Evolutionary conservation across 768 basidiomycete genomes (phyloP).

Genomic region (Tubosaeta brunneosetosa): DNA sequence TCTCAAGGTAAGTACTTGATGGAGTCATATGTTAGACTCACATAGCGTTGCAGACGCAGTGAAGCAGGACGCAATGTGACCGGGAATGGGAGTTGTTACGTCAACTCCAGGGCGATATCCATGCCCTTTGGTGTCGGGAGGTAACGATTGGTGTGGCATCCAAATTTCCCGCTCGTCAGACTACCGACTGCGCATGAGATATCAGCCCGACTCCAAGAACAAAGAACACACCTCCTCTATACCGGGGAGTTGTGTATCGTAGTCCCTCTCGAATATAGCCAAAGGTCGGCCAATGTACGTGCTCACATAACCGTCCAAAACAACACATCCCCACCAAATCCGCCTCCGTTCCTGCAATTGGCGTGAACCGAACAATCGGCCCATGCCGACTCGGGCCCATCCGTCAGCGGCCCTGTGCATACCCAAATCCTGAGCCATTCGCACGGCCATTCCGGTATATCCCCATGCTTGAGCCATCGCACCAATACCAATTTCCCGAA

Average conservation of each 20-base stretch:
- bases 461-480: slow-evolving; percentile 88
- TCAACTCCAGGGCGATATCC: slow-evolving; percentile 21
- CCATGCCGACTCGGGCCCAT: slow-evolving; percentile 61
- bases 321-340: slow-evolving; percentile 75
- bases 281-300: slow-evolving; percentile 76
- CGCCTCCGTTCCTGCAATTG: slow-evolving; percentile 68
- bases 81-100: slow-evolving; percentile 32
- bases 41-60: slow-evolving; percentile 69
- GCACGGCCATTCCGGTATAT: slow-evolving; percentile 80
- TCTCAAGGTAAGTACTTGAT: slow-evolving; percentile 3
- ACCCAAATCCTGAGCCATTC: slow-evolving; percentile 90
- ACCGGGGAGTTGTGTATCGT: slow-evolving; percentile 64
- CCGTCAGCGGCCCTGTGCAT: slow-evolving; percentile 79
- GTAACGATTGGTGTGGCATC: slow-evolving; percentile 39
- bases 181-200: slow-evolving; percentile 31
- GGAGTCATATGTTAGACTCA: slow-evolving; percentile 32
- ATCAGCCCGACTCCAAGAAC: not conserved
- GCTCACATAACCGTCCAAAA: slow-evolving; percentile 77
- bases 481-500: slow-evolving; percentile 83
- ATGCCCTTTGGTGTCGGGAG: slow-evolving; percentile 30
- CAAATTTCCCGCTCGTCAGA: slow-evolving; percentile 61
- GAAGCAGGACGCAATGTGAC: slow-evolving; percentile 67
- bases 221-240: slow-evolving; percentile 46
- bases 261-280: slow-evolving; percentile 70
- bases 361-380: slow-evolving; percentile 51